Conservation (phyloP, 768 basidiomycete species). For the Lentinula guzmanii region DNA sequence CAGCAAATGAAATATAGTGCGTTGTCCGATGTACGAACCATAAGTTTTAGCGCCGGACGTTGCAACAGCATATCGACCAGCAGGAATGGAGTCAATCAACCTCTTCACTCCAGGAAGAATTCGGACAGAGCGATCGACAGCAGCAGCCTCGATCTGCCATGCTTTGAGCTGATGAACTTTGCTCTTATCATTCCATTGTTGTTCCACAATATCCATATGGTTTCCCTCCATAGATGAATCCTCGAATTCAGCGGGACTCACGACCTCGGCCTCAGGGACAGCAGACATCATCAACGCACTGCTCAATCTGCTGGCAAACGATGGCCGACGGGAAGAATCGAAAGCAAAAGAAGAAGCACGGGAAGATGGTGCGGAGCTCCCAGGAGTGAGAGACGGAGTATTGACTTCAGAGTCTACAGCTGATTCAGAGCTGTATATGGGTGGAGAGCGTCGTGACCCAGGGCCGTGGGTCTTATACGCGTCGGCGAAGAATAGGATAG, state of each 20-base stretch:
- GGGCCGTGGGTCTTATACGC: conserved; percentile 42
- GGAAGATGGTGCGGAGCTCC: conserved; percentile 34
- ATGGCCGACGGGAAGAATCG: conserved; percentile 34
- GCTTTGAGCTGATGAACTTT: conserved; percentile 32
- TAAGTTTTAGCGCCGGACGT: conserved; percentile 73
- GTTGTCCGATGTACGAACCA: conserved; percentile 28
- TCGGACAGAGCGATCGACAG: conserved; percentile 56
- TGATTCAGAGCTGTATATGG: conserved; percentile 8
- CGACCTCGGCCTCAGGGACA: conserved; percentile 21
- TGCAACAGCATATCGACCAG: conserved; percentile 64
- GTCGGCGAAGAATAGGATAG: conserved; percentile 63
- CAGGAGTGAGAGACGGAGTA: conserved; percentile 37
- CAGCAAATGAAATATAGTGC: neutral
- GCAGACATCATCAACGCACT: conserved; percentile 30
- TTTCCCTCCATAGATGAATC: conserved; percentile 27
- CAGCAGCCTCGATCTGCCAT: conserved; percentile 51
- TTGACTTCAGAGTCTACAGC: conserved; percentile 24
- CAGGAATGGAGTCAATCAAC: conserved; percentile 61
- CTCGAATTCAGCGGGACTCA: conserved; percentile 16
- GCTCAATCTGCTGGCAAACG: conserved; percentile 36
- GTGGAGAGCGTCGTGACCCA: conserved; percentile 23
- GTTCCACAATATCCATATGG: conserved; percentile 18
- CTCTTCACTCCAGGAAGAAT: conserved; percentile 66
- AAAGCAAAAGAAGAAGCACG: conserved; percentile 34
- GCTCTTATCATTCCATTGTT: conserved; percentile 15